Percentiles rank a stretch among this genome's conserved stretches.
phyloP scores from a whole-genome alignment of 2,329 filamentous ascomycete species.

The Calonectria pseudoturangicola region DNA sequence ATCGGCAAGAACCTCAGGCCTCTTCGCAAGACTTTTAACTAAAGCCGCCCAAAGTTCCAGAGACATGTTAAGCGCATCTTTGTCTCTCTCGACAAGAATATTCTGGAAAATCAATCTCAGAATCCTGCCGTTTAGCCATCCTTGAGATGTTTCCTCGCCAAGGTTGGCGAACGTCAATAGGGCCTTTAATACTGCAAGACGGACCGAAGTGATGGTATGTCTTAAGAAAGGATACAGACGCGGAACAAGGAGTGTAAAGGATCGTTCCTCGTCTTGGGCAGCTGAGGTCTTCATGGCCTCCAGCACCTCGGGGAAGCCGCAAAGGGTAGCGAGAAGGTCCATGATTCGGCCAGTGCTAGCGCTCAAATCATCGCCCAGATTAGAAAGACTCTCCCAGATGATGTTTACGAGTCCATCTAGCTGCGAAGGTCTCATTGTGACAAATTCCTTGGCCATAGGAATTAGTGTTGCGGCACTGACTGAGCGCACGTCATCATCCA shows the following conservation, averaged over 20 bases:
- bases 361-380: constrained; percentile 96
- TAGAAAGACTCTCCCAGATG: constrained; percentile 97
- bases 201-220: constrained; percentile 97
- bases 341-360: constrained; percentile 98
- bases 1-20: constrained; percentile 78
- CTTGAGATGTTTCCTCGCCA: constrained; percentile 85
- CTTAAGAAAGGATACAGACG: constrained; percentile 96
- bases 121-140: constrained; percentile 94
- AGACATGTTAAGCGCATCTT: constrained; percentile 86
- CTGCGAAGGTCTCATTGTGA: constrained; percentile 85
- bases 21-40: constrained; percentile 79
- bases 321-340: constrained; percentile 96
- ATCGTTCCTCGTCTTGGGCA: constrained; percentile 86
- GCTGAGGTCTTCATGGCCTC: constrained; percentile 96
- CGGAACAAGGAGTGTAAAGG: constrained; percentile 93
- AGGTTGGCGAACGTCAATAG: constrained; percentile 94
- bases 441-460: constrained; percentile 96
- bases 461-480: constrained; percentile 98
- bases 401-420: constrained; percentile 91
- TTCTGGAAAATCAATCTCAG: constrained; percentile 96
- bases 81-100: constrained; percentile 92
- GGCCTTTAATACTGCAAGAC: constrained; percentile 93
- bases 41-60: constrained; percentile 91
- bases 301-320: constrained; percentile 93
- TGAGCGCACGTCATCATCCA: constrained; percentile 95